These are phyloP conservation scores for Diatrype stigma DNA, from an alignment of 2,329 filamentous ascomycete species.

Conservation along the genomic window DNA sequence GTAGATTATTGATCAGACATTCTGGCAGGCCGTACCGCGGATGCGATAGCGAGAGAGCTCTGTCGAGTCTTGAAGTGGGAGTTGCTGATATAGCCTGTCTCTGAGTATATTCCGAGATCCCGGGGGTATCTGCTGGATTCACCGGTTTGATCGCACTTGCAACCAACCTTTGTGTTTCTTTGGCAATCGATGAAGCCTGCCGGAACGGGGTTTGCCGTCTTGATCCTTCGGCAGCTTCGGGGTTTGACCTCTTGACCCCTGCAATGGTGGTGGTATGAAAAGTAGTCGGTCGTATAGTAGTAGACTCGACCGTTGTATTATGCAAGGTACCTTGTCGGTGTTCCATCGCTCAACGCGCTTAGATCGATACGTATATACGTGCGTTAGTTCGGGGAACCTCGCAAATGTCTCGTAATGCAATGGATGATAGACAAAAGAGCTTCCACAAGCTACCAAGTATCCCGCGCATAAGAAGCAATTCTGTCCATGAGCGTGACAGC, in stretches of 20 bases:
- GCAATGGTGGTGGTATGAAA: slow-evolving; percentile 36
- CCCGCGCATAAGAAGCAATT: neutral
- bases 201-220: slow-evolving; percentile 22
- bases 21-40: slow-evolving; percentile 58
- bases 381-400: no score
- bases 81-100: slow-evolving; percentile 48
- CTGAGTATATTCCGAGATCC: slow-evolving; percentile 53
- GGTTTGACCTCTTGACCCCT: slow-evolving; percentile 44
- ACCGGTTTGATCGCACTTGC: slow-evolving; percentile 45
- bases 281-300: slow-evolving; percentile 34
- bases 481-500: no score
- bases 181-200: slow-evolving; percentile 13
- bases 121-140: slow-evolving; percentile 12
- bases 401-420: no score
- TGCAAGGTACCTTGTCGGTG: slow-evolving; percentile 34
- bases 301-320: slow-evolving; percentile 48
- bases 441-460: neutral
- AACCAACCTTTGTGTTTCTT: slow-evolving; percentile 23
- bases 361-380: no score
- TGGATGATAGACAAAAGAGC: neutral
- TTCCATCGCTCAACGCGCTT: slow-evolving; percentile 16
- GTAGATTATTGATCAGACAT: slow-evolving; percentile 60
- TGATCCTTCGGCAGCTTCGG: slow-evolving; percentile 17
- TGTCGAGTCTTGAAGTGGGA: slow-evolving; percentile 47
- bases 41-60: slow-evolving; percentile 58